These are phyloP conservation scores for Mercurialis annua DNA, from an alignment of 345 rosid genomes.

Conservation along the genomic window DNA sequence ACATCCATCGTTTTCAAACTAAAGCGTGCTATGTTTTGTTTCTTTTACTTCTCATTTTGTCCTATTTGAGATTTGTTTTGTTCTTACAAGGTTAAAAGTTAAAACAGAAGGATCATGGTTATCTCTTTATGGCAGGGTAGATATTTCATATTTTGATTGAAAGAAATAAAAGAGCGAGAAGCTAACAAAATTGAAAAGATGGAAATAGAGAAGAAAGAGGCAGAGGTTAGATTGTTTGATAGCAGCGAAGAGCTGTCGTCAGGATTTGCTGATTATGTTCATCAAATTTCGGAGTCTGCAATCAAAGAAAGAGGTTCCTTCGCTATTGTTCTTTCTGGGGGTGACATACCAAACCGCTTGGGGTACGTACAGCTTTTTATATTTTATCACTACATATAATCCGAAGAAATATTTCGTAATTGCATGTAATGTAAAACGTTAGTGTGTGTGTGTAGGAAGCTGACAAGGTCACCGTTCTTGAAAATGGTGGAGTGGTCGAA, in stretches of 20 bases:
- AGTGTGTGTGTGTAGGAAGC: constrained; percentile 24
- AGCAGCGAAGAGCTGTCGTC: constrained; percentile 26
- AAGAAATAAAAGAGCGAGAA: not conserved
- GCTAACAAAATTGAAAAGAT: not conserved
- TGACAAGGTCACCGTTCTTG: constrained; percentile 27
- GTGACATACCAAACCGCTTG: constrained; percentile 23
- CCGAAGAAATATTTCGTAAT: too few species aligned
- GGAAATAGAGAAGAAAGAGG: constrained; percentile 9
- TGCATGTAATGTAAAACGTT: not conserved
- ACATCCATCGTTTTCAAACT: constrained; percentile 2
- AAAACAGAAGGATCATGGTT: too few species aligned
- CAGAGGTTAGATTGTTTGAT: constrained; percentile 26
- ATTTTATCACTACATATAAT: too few species aligned
- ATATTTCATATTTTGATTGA: not conserved
- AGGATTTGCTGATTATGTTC: constrained; percentile 27
- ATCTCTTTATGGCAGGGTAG: too few species aligned
- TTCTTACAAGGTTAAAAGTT: not conserved
- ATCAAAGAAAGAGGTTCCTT: constrained; percentile 33
- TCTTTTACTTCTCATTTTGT: not conserved
- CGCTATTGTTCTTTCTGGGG: constrained; percentile 44
- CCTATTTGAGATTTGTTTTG: not conserved
- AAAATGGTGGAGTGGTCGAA: constrained; percentile 38
- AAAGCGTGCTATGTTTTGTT: not conserved
- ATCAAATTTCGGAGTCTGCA: constrained; percentile 26
- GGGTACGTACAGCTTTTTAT: constrained; percentile 11